These are phyloP conservation scores for Xylaria intraflava DNA, from an alignment of 495 filamentous ascomycete species.

Conservation along the genomic window DNA sequence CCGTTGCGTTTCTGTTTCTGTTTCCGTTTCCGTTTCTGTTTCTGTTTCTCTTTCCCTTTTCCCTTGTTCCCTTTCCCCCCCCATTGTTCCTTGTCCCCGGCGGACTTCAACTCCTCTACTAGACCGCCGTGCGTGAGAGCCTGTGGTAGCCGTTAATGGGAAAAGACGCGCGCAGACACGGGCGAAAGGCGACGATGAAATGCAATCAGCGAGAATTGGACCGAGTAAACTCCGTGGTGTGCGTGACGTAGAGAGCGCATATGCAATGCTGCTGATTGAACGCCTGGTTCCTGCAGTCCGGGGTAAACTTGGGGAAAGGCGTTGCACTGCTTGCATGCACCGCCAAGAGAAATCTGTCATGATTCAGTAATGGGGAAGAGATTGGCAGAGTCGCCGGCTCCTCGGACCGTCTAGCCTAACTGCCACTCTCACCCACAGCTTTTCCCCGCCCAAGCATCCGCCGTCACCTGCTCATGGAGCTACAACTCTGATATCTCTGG, in stretches of 20 bases:
- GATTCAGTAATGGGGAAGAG: constrained; percentile 17
- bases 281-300: constrained; percentile 7
- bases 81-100: neutral
- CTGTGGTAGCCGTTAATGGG: constrained; percentile 3
- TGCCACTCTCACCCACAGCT: constrained; percentile 22
- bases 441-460: constrained; percentile 27
- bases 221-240: constrained; percentile 8
- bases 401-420: constrained; percentile 24
- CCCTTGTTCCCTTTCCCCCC: neutral
- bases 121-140: neutral
- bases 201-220: constrained; percentile 9
- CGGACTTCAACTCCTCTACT: constrained; percentile 1
- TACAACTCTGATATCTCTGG: neutral
- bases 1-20: neutral
- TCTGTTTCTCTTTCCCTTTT: neutral
- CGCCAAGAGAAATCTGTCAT: constrained; percentile 6
- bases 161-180: constrained; percentile 2
- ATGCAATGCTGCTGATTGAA: constrained; percentile 8
- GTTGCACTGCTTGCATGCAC: neutral
- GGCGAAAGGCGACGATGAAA: constrained; percentile 3
- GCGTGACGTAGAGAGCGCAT: constrained; percentile 4
- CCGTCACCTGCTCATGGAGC: constrained; percentile 3
- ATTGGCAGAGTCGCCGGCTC: constrained; percentile 20
- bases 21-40: neutral
- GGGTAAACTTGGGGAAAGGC: constrained; percentile 12